These are phyloP conservation scores for Naematelia encephala DNA, from an alignment of 768 basidiomycete genomes.

Conservation along the genomic window DNA sequence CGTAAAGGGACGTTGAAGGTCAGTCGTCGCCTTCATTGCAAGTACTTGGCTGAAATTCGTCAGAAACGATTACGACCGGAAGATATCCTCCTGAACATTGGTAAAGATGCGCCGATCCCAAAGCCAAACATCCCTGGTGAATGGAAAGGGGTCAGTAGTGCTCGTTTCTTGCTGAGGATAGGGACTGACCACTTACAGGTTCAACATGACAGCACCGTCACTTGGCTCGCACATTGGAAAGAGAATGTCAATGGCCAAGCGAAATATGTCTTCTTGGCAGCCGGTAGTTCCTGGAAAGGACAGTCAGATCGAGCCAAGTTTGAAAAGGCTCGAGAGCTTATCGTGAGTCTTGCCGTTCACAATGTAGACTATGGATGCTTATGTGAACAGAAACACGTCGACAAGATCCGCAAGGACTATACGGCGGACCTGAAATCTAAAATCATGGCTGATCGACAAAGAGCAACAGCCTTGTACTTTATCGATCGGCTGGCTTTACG, in stretches of 20 bases:
- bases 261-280: conserved; percentile 97
- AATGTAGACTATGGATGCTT: neutral
- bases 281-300: conserved; percentile 96
- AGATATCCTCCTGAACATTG: conserved; percentile 95
- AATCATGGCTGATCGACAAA: conserved; percentile 89
- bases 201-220: conserved; percentile 87
- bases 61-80: conserved; percentile 89
- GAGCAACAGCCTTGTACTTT: conserved; percentile 99
- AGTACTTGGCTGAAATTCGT: neutral
- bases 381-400: conserved; percentile 71
- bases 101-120: conserved; percentile 67
- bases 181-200: conserved; percentile 22
- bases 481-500: conserved; percentile 95
- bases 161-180: neutral
- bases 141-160: conserved; percentile 71
- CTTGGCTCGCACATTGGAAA: conserved; percentile 98
- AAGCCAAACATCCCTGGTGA: conserved; percentile 85
- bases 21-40: conserved; percentile 11
- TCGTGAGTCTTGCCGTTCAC: conserved; percentile 58
- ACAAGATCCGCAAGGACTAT: conserved; percentile 86
- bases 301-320: conserved; percentile 98
- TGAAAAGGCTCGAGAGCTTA: conserved; percentile 93
- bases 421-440: conserved; percentile 77
- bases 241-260: conserved; percentile 94
- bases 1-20: conserved; percentile 96